Conservation (phyloP, 78 protist species). For the Emiliania huxleyi region DNA sequence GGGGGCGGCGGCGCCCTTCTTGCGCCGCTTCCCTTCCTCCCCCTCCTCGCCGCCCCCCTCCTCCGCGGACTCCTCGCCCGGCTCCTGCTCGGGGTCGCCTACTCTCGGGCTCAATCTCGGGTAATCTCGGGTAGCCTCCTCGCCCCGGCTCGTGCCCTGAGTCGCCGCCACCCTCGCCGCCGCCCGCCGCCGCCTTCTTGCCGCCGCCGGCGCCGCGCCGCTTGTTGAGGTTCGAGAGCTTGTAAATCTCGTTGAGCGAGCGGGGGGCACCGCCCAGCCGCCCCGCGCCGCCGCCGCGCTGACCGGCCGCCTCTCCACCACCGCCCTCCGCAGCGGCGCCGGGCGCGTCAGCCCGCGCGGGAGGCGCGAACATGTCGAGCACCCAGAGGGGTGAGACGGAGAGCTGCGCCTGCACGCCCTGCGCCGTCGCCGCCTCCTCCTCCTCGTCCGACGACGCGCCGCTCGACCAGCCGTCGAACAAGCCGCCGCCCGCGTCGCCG, state of each 20-base stretch:
- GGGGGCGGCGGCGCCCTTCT: background rate
- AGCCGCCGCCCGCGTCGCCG: background rate
- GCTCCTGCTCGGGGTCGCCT: background rate
- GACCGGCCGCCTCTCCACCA: background rate
- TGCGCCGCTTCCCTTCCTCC: background rate
- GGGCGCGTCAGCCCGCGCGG: background rate
- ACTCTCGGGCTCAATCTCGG: no score
- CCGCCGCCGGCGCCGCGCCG: background rate
- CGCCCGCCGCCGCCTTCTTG: background rate
- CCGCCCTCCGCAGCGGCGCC: background rate
- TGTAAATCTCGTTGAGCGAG: constrained; percentile 11
- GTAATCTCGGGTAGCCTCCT: no score
- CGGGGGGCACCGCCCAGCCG: background rate
- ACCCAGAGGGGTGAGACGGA: background rate
- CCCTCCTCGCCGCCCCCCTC: background rate
- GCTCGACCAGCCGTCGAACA: background rate
- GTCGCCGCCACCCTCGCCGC: background rate
- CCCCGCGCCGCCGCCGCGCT: background rate
- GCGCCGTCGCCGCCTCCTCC: background rate
- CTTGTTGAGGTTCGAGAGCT: background rate
- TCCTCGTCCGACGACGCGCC: background rate
- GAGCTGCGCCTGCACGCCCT: background rate
- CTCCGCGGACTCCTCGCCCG: background rate
- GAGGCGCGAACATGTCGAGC: background rate
- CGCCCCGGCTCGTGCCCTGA: no score